A percentile compares a stretch with the other conserved stretches of the same genome.
Conservation (phyloP, 768 basidiomycete species). For the Mrakia frigida region DNA sequence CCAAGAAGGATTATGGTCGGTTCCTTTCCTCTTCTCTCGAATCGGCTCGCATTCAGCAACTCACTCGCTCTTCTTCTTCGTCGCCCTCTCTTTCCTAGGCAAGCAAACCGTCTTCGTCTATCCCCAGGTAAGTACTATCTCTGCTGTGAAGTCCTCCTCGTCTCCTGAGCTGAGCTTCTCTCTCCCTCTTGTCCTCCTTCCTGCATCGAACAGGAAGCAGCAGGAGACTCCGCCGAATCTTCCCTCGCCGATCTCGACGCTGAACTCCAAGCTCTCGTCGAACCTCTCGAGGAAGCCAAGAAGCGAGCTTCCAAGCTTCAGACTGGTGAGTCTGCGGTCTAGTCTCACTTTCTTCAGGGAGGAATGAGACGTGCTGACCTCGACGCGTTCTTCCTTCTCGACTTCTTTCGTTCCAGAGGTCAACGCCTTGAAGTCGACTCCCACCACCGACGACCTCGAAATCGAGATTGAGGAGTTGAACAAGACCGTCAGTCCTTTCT, state of each 20-base stretch:
- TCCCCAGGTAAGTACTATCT: conserved; percentile 8
- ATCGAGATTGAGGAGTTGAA: background rate
- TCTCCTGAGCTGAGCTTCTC: background rate
- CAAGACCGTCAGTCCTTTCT: background rate
- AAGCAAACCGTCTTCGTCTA: conserved; percentile 33
- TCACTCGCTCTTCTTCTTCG: background rate
- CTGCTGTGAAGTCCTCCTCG: background rate
- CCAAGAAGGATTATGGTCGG: conserved; percentile 32
- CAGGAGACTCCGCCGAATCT: background rate
- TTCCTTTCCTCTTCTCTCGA: no score
- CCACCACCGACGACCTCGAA: background rate
- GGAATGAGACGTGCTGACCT: background rate
- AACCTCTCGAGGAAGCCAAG: background rate
- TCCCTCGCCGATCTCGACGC: conserved; percentile 17
- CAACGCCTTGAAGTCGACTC: conserved; percentile 1
- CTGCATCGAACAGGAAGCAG: background rate
- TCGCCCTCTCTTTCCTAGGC: conserved; percentile 3
- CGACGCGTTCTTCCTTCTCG: background rate
- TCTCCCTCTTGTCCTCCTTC: background rate
- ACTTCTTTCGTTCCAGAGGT: conserved; percentile 5
- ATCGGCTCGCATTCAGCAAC: background rate
- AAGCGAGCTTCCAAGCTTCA: background rate
- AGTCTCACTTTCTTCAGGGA: no score
- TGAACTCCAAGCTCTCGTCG: background rate
- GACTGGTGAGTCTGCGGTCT: conserved; percentile 3